Evolutionary conservation across 148 eudicot genomes (phyloP).

Genomic region (Heliamphora exappendiculata): DNA sequence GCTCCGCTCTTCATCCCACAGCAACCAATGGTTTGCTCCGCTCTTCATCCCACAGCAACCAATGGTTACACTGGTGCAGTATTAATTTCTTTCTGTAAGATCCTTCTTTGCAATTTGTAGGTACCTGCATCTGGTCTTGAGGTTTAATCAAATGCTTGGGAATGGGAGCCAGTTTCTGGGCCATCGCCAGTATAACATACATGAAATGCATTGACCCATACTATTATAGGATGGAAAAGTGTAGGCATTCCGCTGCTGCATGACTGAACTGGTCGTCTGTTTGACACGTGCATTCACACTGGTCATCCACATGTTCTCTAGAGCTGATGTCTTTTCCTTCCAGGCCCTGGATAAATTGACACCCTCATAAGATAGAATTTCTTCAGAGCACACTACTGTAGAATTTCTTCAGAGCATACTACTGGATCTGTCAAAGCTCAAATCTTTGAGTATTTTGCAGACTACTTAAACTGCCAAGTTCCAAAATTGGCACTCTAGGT

Average conservation of each 20-base stretch:
- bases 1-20: constrained; percentile 19
- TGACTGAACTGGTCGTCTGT: constrained; percentile 6
- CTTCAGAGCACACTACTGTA: constrained; percentile 47
- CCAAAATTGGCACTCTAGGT: constrained; percentile 32
- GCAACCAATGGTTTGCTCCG: constrained; percentile 26
- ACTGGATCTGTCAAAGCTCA: constrained; percentile 29
- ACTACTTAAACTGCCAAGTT: constrained; percentile 19
- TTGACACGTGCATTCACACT: constrained; percentile 12
- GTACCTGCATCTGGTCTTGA: constrained; percentile 26
- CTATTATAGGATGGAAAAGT: constrained; percentile 36
- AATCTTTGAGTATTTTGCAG: constrained; percentile 18
- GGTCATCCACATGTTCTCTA: constrained; percentile 18
- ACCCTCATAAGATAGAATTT: constrained; percentile 46
- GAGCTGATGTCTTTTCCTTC: constrained; percentile 32
- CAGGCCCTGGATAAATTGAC: constrained; percentile 31
- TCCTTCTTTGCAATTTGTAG: constrained; percentile 34
- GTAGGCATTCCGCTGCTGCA: constrained; percentile 11
- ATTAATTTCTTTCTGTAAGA: constrained; percentile 33
- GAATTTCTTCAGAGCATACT: constrained; percentile 53
- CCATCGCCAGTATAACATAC: constrained; percentile 26
- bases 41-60: constrained; percentile 36
- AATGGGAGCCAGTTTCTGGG: constrained; percentile 16
- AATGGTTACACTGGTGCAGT: constrained; percentile 50
- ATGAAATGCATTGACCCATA: constrained; percentile 38
- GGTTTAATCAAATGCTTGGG: constrained; percentile 12